A percentile compares a stretch with the other conserved stretches of the same genome.
Conservation (phyloP, 371 early-diverging fungal genomes). For the Mortierella sp. region DNA sequence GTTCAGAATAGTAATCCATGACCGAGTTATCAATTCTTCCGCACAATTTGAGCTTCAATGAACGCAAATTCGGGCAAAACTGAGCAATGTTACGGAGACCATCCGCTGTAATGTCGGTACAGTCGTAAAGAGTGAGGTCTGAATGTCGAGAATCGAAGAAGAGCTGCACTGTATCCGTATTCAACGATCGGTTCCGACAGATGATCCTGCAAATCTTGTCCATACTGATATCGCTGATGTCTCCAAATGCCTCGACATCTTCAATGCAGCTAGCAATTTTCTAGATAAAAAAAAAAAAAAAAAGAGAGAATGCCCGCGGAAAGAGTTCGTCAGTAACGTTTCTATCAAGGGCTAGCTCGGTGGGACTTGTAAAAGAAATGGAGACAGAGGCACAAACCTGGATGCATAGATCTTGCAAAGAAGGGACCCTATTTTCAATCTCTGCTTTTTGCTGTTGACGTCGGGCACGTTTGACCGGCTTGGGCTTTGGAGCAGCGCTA, state of each 20-base stretch:
- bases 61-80: constrained; percentile 69
- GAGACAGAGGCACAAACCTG: constrained; percentile 53
- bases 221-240: constrained; percentile 74
- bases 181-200: constrained; percentile 77
- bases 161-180: constrained; percentile 69
- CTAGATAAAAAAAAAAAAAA: constrained; percentile 31
- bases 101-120: constrained; percentile 72
- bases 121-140: constrained; percentile 79
- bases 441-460: constrained; percentile 36
- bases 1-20: constrained; percentile 57
- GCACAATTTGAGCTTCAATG: constrained; percentile 76
- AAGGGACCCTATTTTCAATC: constrained; percentile 52
- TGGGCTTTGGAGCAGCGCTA: constrained; percentile 15
- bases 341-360: background rate
- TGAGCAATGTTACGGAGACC: constrained; percentile 69
- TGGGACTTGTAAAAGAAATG: background rate
- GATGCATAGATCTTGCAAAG: constrained; percentile 75
- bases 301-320: too few species aligned
- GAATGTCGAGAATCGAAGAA: constrained; percentile 75
- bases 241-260: constrained; percentile 84
- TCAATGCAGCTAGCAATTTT: constrained; percentile 78
- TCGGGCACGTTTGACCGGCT: constrained; percentile 46
- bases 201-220: constrained; percentile 84
- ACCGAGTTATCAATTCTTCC: constrained; percentile 77
- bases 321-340: background rate